A percentile compares a stretch with the other conserved stretches of the same genome.
These are phyloP conservation scores for Talaromyces adpressus DNA, from an alignment of 495 filamentous ascomycete genomes.

Conservation along the genomic window DNA sequence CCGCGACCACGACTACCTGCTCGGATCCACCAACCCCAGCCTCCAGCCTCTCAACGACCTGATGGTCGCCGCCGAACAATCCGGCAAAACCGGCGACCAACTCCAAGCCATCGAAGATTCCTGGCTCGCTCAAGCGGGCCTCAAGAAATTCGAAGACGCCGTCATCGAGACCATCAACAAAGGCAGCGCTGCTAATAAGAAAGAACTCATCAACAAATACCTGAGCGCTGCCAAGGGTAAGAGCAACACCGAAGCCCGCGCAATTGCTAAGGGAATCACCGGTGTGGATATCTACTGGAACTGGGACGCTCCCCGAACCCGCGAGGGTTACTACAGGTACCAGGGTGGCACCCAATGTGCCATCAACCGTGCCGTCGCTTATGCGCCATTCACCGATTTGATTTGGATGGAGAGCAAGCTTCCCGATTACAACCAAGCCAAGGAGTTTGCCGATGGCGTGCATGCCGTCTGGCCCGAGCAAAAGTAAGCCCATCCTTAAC, in stretches of 20 bases:
- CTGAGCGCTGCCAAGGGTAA: conserved; percentile 64
- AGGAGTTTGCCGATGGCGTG: conserved; percentile 90
- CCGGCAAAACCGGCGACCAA: conserved; percentile 72
- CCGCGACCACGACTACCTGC: conserved; percentile 89
- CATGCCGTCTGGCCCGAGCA: conserved; percentile 94
- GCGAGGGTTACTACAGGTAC: conserved; percentile 92
- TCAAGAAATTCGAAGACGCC: conserved; percentile 88
- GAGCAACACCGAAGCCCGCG: conserved; percentile 74
- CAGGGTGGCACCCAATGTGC: conserved; percentile 87
- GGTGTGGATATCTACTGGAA: conserved; percentile 84
- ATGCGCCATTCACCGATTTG: conserved; percentile 88
- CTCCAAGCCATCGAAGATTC: conserved; percentile 90
- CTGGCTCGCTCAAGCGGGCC: conserved; percentile 74
- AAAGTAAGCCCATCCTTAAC: conserved; percentile 57
- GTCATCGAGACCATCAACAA: conserved; percentile 76
- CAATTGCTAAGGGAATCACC: conserved; percentile 73
- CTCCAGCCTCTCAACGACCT: conserved; percentile 83
- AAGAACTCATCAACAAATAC: conserved; percentile 59
- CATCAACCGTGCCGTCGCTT: conserved; percentile 85
- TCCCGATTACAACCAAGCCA: conserved; percentile 85
- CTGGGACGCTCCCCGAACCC: conserved; percentile 85
- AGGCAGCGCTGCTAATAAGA: conserved; percentile 57
- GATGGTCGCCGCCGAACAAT: conserved; percentile 77
- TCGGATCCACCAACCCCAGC: conserved; percentile 79
- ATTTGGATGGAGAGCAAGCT: conserved; percentile 99